Evolutionary conservation across 1,284 basidiomycete genomes (phyloP), one percentile per base, ranked within the genome.

Genomic region (Sanguinoderma infundibulare): DNA sequence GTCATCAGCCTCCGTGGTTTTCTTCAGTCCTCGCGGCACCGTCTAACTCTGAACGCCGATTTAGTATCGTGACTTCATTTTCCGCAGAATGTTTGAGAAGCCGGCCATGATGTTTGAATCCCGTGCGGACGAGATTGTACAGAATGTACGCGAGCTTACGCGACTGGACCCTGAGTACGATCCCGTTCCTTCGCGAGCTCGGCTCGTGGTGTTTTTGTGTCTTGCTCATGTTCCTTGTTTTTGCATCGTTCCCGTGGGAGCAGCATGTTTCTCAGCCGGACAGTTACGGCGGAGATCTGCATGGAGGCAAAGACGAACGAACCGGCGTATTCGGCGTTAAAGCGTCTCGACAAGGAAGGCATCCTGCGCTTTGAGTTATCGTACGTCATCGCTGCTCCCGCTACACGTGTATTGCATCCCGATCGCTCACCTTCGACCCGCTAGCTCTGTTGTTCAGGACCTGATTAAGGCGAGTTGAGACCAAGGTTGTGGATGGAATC

Each of bases 11-110:
- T 46, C 28, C 17, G 30, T 12, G n/a, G 39, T 55, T 50, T 40
- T 57, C 40, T 57, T 30, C 35, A 54, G 44, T 62, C 36, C 55
- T 55, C 56, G 53, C 56, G 52, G 59, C 52, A 17, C 22, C 53
- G 42, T 28, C 42, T 46, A 46, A 46, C 40, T 55, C 60, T 61
- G 39, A n/a, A n/a, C 49, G 32, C 10, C 20, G 5, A 50, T 54
- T 55, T 66, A 91, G 89, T 90, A 92, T 71, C 88, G 89, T 51
- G 87, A 92, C 71, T 92, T 91, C 67, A 85, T 92, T 12, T 91
- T 91, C 71, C 87, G 90, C 57, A 90, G 90, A 73, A 91, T 92
- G 84, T 91, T 92, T 67, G 89, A 91, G 74, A 83, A 85, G 61
- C 79, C 82, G 42, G 71, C 81, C 17, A 73, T 79, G 7, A 74